Conservation (phyloP, 2,329 filamentous ascomycete genomes). For the Bipolaris sorokiniana region DNA sequence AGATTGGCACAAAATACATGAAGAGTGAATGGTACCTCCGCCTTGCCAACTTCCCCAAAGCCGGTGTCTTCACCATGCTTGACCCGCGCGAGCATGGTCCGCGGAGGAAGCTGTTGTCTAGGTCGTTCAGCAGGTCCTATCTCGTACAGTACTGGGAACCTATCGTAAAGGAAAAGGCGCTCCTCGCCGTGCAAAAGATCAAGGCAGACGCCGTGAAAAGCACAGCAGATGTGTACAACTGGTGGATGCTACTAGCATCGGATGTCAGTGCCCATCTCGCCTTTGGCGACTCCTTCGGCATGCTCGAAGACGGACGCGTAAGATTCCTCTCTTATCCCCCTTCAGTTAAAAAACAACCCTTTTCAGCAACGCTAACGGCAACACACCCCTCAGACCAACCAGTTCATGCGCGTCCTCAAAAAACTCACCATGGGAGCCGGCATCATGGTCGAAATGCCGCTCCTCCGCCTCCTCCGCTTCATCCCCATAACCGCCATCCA, state of each 20-base stretch:
- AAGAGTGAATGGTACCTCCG: conserved; percentile 38
- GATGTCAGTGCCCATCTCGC: conserved; percentile 48
- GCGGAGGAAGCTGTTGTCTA: conserved; percentile 45
- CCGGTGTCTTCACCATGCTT: conserved; percentile 48
- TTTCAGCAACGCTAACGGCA: not conserved
- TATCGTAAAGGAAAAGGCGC: conserved; percentile 41
- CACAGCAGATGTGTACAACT: conserved; percentile 44
- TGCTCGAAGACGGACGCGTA: conserved; percentile 48
- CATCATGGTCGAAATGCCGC: conserved; percentile 47
- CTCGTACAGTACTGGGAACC: conserved; percentile 48
- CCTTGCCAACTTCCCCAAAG: conserved; percentile 33
- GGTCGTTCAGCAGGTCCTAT: conserved; percentile 46
- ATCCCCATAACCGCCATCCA: conserved; percentile 38
- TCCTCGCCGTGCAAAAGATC: conserved; percentile 44
- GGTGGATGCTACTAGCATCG: conserved; percentile 50
- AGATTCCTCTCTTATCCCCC: conserved; percentile 8
- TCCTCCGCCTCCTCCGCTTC: conserved; percentile 43
- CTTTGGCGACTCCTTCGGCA: conserved; percentile 50
- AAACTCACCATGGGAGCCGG: conserved; percentile 45
- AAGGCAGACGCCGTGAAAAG: conserved; percentile 30
- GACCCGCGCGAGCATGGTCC: conserved; percentile 45
- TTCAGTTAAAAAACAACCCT: too few relatives aligned
- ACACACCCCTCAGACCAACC: conserved; percentile 30
- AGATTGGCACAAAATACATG: conserved; percentile 38
- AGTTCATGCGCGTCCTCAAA: conserved; percentile 48